phyloP scores from a whole-genome alignment of 2,329 filamentous ascomycete species.

The Colletotrichum trifolii region DNA sequence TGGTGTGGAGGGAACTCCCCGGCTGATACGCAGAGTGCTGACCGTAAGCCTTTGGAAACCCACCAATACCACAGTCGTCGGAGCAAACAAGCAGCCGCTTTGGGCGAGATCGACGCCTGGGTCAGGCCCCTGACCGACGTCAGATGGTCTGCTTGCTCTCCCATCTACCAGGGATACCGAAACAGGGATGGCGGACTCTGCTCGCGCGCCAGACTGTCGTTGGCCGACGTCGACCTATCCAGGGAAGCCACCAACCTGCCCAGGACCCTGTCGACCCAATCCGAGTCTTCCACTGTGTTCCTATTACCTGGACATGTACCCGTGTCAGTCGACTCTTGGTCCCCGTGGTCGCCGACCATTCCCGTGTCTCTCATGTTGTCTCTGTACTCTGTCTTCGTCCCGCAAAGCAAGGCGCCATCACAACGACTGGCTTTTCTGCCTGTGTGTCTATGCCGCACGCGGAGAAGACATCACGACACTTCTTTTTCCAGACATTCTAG shows the following conservation, averaged over 20 bases:
- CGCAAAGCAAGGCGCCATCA: too few species aligned
- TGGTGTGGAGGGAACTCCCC: constrained; percentile 1
- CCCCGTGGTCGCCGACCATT: constrained; percentile 13
- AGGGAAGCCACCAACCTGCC: constrained; percentile 8
- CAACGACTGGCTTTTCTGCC: too few species aligned
- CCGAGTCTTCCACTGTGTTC: not conserved
- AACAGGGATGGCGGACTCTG: not conserved
- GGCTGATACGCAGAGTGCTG: constrained; percentile 17
- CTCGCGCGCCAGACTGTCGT: not conserved
- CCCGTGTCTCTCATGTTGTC: not conserved
- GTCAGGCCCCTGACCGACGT: not conserved
- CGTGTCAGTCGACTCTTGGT: not conserved
- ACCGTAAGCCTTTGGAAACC: constrained; percentile 16
- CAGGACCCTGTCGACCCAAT: constrained; percentile 1
- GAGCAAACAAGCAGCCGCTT: constrained; percentile 26
- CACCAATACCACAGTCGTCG: constrained; percentile 20
- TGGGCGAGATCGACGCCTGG: constrained; percentile 17
- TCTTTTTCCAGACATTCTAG: too few species aligned
- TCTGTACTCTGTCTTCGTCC: not conserved
- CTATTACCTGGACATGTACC: not conserved
- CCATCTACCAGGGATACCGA: constrained; percentile 4
- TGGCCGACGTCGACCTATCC: not conserved
- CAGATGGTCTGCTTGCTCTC: not conserved
- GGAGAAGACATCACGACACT: too few species aligned
- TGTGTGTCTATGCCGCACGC: too few species aligned